A percentile compares a stretch with the other conserved stretches of the same genome.
Conservation (phyloP, 148 eudicot species). For the Rhododendron mucronatum region DNA sequence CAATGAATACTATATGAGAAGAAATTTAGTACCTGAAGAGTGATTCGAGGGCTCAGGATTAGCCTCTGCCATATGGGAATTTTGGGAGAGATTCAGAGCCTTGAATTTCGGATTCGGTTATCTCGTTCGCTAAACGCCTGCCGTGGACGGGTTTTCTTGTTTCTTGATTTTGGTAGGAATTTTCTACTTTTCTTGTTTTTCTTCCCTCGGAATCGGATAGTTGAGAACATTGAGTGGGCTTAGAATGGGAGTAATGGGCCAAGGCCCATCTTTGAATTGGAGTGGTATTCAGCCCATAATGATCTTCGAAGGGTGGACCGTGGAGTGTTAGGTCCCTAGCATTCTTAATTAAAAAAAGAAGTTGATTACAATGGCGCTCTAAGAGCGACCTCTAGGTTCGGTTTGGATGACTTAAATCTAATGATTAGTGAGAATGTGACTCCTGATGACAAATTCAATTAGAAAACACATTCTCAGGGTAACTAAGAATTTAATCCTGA, state of each 20-base stretch:
- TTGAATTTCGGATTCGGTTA: neutral
- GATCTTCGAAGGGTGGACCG: neutral
- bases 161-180: neutral
- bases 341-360: no score
- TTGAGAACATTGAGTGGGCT: neutral
- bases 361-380: no score
- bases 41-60: neutral
- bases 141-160: neutral
- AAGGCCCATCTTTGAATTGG: neutral
- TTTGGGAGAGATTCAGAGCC: neutral
- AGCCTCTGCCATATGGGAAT: conserved; percentile 2
- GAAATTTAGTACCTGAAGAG: neutral
- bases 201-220: no score
- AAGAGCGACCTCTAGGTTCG: no score
- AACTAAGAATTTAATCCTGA: no score
- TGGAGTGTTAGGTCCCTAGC: neutral
- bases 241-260: neutral
- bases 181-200: neutral
- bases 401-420: no score
- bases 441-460: no score
- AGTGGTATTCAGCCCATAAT: neutral
- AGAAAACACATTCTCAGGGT: no score
- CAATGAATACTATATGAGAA: neutral
- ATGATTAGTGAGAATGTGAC: no score
- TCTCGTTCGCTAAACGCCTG: neutral